These are phyloP conservation scores for Geotrichum klebahnii DNA, from an alignment of 1,139 yeast genomes.

Conservation along the genomic window DNA sequence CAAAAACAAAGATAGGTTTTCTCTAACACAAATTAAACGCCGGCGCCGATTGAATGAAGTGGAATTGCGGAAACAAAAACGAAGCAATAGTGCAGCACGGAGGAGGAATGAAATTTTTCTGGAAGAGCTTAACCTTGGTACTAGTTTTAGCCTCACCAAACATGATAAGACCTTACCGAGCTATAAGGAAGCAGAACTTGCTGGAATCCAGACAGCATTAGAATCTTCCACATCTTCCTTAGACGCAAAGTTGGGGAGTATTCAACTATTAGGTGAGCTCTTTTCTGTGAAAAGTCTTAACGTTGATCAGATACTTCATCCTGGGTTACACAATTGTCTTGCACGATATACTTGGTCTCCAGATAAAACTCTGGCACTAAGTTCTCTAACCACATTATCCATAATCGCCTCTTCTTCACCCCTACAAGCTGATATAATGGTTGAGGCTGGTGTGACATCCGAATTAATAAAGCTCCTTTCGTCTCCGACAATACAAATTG, in stretches of 20 bases:
- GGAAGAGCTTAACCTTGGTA: background rate
- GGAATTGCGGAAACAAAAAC: constrained; percentile 89
- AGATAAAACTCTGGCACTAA: background rate
- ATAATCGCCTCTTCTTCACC: background rate
- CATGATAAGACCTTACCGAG: background rate
- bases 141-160: background rate
- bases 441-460: background rate
- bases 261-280: background rate
- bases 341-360: background rate
- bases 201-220: background rate
- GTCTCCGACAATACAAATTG: background rate
- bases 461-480: background rate
- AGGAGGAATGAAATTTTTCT: background rate
- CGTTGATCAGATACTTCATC: background rate
- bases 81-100: background rate
- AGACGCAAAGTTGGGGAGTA: background rate
- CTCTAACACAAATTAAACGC: constrained; percentile 92
- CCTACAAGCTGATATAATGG: background rate
- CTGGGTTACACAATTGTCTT: background rate
- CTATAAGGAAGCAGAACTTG: constrained; percentile 2
- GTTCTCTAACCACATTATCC: background rate
- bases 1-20: constrained; percentile 89
- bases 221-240: background rate
- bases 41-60: constrained; percentile 97
- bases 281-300: background rate